phyloP scores from a whole-genome alignment of 2,329 filamentous ascomycete genomes.

The Amphichorda felina region DNA sequence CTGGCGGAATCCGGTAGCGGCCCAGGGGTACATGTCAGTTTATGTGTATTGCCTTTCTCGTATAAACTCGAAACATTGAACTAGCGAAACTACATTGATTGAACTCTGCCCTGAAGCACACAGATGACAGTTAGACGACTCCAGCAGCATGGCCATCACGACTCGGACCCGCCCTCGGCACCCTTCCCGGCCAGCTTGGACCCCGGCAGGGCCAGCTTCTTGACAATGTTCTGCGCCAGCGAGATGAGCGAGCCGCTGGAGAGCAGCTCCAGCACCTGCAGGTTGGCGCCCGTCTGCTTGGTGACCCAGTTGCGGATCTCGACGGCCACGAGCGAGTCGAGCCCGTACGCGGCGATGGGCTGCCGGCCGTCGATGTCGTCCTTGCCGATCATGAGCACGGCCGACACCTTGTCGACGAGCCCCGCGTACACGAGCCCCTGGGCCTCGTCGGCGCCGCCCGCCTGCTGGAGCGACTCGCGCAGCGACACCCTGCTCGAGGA shows the following conservation, averaged over 20 bases:
- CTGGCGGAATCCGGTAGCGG: too few relatives aligned
- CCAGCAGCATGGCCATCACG: too few relatives aligned
- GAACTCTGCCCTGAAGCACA: too few relatives aligned
- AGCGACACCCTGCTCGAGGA: background rate
- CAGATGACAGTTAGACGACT: too few relatives aligned
- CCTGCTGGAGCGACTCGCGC: conserved; percentile 20
- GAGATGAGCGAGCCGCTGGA: background rate
- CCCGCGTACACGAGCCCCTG: conserved; percentile 25
- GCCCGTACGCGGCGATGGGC: conserved; percentile 27
- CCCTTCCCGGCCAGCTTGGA: background rate
- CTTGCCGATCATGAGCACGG: background rate
- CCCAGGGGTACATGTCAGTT: too few relatives aligned
- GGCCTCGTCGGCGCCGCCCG: conserved; percentile 26
- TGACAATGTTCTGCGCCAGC: background rate
- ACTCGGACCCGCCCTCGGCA: background rate
- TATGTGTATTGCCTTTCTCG: too few relatives aligned
- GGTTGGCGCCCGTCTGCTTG: conserved; percentile 17
- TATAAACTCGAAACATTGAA: too few relatives aligned
- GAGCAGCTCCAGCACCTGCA: conserved; percentile 1
- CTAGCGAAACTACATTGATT: too few relatives aligned
- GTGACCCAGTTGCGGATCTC: conserved; percentile 40
- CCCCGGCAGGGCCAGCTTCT: background rate
- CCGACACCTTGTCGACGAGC: background rate
- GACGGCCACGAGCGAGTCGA: conserved; percentile 40
- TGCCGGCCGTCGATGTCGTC: background rate